A percentile compares a stretch with the other conserved stretches of the same genome.
phyloP scores from a whole-genome alignment of 441 rosid genomes.

The Isatis lusitanica region DNA sequence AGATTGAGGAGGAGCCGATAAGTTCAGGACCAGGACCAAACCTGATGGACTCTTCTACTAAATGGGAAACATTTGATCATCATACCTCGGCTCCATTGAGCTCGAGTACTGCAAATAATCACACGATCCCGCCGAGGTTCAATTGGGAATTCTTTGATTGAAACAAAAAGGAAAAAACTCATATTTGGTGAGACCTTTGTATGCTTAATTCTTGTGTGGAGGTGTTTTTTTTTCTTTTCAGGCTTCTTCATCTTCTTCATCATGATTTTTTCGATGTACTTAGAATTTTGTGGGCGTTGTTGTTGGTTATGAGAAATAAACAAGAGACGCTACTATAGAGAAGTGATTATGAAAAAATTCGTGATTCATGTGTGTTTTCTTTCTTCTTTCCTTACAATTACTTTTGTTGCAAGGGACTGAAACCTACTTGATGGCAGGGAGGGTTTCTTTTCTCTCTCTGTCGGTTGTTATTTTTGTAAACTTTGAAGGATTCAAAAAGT shows the following conservation, averaged over 20 bases:
- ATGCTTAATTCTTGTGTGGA: constrained; percentile 55
- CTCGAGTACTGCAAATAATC: constrained; percentile 43
- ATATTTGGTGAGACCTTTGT: constrained; percentile 13
- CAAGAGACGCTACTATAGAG: constrained; percentile 25
- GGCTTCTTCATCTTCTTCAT: constrained; percentile 44
- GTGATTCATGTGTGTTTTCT: constrained; percentile 13
- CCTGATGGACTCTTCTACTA: constrained; percentile 57
- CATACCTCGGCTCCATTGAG: constrained; percentile 42
- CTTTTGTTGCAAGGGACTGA: constrained; percentile 30
- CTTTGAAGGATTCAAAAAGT: constrained; percentile 11
- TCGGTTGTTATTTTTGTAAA: constrained; percentile 17
- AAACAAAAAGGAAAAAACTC: constrained; percentile 20
- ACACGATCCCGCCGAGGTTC: constrained; percentile 61
- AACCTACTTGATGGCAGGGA: neutral
- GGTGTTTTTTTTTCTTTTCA: constrained; percentile 40
- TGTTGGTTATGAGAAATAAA: constrained; percentile 38
- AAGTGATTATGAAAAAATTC: constrained; percentile 23
- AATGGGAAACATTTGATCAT: constrained; percentile 89
- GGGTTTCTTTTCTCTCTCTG: constrained; percentile 32
- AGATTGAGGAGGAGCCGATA: constrained; percentile 40
- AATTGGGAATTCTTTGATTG: constrained; percentile 92
- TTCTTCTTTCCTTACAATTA: neutral
- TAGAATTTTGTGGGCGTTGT: constrained; percentile 55
- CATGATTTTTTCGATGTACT: constrained; percentile 84
- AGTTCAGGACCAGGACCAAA: constrained; percentile 51